Percentiles rank a stretch among this genome's conserved stretches.
Evolutionary conservation across 2,329 filamentous ascomycete species (phyloP).

Genomic region (Dactylonectria estremocensis): DNA sequence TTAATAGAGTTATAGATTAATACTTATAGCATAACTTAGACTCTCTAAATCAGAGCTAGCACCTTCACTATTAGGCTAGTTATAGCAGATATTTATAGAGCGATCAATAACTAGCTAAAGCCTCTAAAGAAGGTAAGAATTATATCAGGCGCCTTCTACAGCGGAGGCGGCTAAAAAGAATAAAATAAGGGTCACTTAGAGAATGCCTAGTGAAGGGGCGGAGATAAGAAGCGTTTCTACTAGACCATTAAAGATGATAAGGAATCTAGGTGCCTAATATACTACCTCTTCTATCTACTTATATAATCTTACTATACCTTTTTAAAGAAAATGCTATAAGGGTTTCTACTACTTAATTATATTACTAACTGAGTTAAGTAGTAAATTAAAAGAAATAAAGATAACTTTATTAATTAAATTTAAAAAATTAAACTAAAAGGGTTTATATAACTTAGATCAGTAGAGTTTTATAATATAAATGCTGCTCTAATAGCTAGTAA

Average conservation of each 20-base stretch:
- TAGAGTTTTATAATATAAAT: neutral
- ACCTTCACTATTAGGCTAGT: neutral
- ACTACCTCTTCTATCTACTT: neutral
- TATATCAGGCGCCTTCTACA: neutral
- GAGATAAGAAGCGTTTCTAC: neutral
- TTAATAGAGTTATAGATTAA: neutral
- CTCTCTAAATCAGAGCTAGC: neutral
- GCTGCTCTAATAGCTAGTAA: neutral
- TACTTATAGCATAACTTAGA: neutral
- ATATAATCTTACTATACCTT: neutral
- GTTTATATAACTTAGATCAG: neutral
- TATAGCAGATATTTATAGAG: neutral
- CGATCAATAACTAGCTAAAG: neutral
- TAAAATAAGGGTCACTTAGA: neutral
- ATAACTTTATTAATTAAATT: neutral
- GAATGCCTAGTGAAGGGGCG: neutral
- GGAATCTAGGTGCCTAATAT: neutral
- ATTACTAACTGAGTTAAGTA: neutral
- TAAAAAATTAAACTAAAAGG: neutral
- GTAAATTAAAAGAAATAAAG: neutral
- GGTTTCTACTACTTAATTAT: neutral
- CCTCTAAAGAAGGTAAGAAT: neutral
- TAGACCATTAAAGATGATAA: neutral
- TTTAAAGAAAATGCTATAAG: no score
- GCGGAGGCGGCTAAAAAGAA: no score